Evolutionary conservation across 371 early-diverging fungal genomes (phyloP), one percentile per base, ranked within the genome.

Genomic region (Mortierella sp.): DNA sequence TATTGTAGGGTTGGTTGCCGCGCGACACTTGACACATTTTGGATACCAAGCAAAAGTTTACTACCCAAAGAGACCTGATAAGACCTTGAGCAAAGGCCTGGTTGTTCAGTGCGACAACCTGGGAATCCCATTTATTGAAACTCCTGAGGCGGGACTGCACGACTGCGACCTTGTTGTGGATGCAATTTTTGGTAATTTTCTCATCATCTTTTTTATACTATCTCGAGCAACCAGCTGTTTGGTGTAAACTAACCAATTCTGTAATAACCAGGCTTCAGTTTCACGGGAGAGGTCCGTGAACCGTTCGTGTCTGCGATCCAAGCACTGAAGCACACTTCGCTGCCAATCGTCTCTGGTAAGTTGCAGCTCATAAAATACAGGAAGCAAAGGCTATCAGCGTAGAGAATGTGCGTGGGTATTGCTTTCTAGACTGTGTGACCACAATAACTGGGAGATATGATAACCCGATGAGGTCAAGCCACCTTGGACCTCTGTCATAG

Each of bases 21-120:
- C 97, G 11, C 87, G 98, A 46, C 97, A 97, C 71, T 81, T 98
- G 51, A 66, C 62, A 37, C 95, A 94, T 76, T 97, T 95, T 83
- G 98, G 97, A 1, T 97, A 92, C 82, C 77, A 83, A 19, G 93
- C 95, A 14, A 81, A 79, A 12, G 80, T 97, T 6, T 94, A 89
- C 64, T 94, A 93, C 74, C 95, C 95, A 12, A 96, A 95, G 65
- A 89, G 82, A 60, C 85, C 87, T 6, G 82, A 84, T 57, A 92
- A 92, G 62, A 87, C 91, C 14, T 79, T 92, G 26, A 94, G 88
- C 68, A 80, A 87, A 57, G 83, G 85, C 37, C 85, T 95, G 56
- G 57, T 90, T 58, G 83, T 51, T 26, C 97, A 97, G 81, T 92
- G 94, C 64, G 59, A 75, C 19, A 85, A 89, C 19, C 85, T 95